Evolutionary conservation across 164 flowering plant species (phyloP), one percentile per base, ranked within the genome.

Genomic region (Magnolia changhungtana): DNA sequence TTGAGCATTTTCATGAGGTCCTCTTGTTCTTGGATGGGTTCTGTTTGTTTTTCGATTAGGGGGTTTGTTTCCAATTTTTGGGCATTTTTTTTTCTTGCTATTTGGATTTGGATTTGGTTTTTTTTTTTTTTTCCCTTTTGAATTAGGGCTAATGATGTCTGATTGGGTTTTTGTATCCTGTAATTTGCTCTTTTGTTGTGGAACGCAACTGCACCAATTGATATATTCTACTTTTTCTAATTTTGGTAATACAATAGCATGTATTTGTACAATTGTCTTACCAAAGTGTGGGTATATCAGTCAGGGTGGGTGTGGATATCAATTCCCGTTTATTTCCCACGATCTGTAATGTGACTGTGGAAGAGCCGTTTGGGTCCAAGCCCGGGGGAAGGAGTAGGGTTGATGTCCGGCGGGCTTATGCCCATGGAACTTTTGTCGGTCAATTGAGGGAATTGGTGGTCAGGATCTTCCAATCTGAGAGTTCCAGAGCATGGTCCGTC

Each of bases 1-100:
- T 23, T 23, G 24, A 23, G 24, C 24, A 23, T 65, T 65, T 65
- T 23, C 3, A 20, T 23, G 20, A 21, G 24, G 18, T 31, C 31
- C 7, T 67, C 31, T 29, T 65, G 68, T 65, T 65, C 16, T 68
- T 66, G 14, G 65, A 61, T 66, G 69, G 69, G 69, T 66, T 14
- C 2, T 68, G 9, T 61, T 27, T 58, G 67, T 23, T 16, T 55
- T 72, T 72, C 67, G 10, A 21, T 29, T 61, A 7, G n/a, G 66
- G 64, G 75, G 45, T n/a, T 14, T 59, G 58, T 59, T 51, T 24
- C 59, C 18, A 11, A 3, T 14, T 24, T 18, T 18, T 58, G 68
- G 24, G 8, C 20, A 0, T 23, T 23, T 55, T 55, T 5, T 55
- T 55, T 55, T 55, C 16, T 7, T 55, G 2, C 59, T 16, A 10